Evolutionary conservation across 148 eudicot genomes (phyloP).

Genomic region (Cornus controversa): DNA sequence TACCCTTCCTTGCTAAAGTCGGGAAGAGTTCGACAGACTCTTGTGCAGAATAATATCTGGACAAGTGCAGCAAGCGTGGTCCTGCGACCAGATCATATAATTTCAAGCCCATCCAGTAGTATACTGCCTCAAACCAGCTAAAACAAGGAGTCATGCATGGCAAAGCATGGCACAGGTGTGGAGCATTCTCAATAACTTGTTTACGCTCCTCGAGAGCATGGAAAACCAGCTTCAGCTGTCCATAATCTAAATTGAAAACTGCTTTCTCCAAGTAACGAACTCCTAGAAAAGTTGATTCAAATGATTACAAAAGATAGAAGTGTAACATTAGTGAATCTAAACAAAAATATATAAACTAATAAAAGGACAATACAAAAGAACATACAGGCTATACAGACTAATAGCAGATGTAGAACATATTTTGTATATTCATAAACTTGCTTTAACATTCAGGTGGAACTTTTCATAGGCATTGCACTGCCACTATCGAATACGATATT

Average conservation of each 20-base stretch:
- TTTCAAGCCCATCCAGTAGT: slow-evolving; percentile 93
- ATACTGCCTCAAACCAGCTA: slow-evolving; percentile 86
- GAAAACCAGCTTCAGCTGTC: slow-evolving; percentile 92
- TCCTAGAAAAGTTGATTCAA: slow-evolving; percentile 40
- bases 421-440: neutral
- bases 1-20: slow-evolving; percentile 70
- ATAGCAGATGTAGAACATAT: neutral
- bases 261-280: slow-evolving; percentile 99
- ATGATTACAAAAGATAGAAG: neutral
- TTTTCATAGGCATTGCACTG: neutral
- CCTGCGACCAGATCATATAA: slow-evolving; percentile 90
- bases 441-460: neutral
- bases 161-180: slow-evolving; percentile 87
- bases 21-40: slow-evolving; percentile 94
- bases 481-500: too few relatives aligned
- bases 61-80: slow-evolving; percentile 66
- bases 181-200: slow-evolving; percentile 93
- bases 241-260: slow-evolving; percentile 86
- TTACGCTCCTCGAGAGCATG: slow-evolving; percentile 97
- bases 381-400: neutral
- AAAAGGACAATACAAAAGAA: neutral
- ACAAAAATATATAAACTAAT: too few relatives aligned
- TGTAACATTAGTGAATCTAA: neutral
- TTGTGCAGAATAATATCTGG: slow-evolving; percentile 84
- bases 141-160: slow-evolving; percentile 99